phyloP scores from a whole-genome alignment of 768 basidiomycete genomes.

The Daedaleopsis sinensis region DNA sequence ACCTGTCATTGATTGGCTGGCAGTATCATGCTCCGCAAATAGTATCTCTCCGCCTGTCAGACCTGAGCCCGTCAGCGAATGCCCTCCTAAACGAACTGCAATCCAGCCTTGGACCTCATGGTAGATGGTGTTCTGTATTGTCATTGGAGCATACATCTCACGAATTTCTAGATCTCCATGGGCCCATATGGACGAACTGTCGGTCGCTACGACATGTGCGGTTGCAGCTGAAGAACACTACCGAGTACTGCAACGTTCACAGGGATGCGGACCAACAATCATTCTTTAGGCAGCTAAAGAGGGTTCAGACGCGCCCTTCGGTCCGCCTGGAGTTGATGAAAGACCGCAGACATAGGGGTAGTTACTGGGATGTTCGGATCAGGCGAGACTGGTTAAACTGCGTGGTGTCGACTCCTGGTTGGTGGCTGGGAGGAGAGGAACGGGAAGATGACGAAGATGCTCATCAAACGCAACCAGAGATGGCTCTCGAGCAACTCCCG shows the following conservation, averaged over 20 bases:
- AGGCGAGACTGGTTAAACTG: not conserved
- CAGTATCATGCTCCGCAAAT: not conserved
- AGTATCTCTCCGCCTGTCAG: not conserved
- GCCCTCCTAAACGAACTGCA: conserved; percentile 1
- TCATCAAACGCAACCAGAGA: not conserved
- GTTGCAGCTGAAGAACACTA: not conserved
- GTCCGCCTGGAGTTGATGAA: not conserved
- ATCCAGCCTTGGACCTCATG: not conserved
- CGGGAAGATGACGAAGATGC: not conserved
- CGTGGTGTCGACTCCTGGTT: not conserved
- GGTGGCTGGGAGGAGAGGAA: not conserved
- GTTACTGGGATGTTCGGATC: not conserved
- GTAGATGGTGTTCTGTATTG: not conserved
- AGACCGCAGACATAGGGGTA: not conserved
- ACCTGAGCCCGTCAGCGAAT: not conserved
- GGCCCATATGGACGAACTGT: not conserved
- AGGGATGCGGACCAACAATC: too few species aligned
- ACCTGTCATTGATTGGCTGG: not conserved
- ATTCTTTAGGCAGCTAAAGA: not conserved
- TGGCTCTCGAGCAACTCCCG: not conserved
- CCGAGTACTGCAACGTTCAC: too few species aligned
- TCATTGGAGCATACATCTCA: not conserved
- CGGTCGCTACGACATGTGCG: not conserved
- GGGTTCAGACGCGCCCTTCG: not conserved
- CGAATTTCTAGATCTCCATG: not conserved